phyloP scores from a whole-genome alignment of 345 rosid species.

The Passiflora organensis region DNA sequence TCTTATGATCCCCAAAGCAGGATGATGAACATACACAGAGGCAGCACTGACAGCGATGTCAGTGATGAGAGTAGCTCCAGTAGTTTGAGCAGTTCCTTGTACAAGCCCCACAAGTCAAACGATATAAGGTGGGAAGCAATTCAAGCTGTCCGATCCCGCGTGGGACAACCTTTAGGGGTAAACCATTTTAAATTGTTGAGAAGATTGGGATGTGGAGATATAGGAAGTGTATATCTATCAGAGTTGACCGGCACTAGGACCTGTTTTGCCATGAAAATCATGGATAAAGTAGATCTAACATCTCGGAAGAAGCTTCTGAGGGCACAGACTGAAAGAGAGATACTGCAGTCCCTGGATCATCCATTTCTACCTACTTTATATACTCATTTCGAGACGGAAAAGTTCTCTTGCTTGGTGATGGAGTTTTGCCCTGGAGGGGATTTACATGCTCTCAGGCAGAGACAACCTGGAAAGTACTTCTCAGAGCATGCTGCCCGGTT shows the following conservation, averaged over 20 bases:
- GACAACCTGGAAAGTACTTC: constrained; percentile 80
- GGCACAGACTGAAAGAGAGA: constrained; percentile 86
- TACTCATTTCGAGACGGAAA: constrained; percentile 77
- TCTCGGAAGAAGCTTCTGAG: constrained; percentile 85
- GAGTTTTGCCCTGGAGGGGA: constrained; percentile 99
- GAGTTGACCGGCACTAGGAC: constrained; percentile 68
- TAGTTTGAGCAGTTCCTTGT: constrained; percentile 49
- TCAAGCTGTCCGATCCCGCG: constrained; percentile 48
- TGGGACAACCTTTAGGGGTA: constrained; percentile 42
- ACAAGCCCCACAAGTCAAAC: constrained; percentile 87
- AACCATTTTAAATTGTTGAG: constrained; percentile 56
- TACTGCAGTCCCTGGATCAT: constrained; percentile 80
- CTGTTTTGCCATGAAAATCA: constrained; percentile 74
- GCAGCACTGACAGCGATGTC: constrained; percentile 77
- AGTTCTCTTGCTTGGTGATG: constrained; percentile 79
- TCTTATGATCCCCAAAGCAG: constrained; percentile 49
- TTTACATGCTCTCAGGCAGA: constrained; percentile 72
- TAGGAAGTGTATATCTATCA: constrained; percentile 74
- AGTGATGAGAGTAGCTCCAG: constrained; percentile 93
- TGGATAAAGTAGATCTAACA: constrained; percentile 67
- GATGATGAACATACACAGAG: constrained; percentile 61
- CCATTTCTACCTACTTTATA: constrained; percentile 88
- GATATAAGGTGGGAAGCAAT: constrained; percentile 88
- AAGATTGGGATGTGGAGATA: constrained; percentile 76
- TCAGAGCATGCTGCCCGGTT: constrained; percentile 90